These are phyloP conservation scores for Mycena chlorophos DNA, from an alignment of 768 basidiomycete species.

Conservation along the genomic window DNA sequence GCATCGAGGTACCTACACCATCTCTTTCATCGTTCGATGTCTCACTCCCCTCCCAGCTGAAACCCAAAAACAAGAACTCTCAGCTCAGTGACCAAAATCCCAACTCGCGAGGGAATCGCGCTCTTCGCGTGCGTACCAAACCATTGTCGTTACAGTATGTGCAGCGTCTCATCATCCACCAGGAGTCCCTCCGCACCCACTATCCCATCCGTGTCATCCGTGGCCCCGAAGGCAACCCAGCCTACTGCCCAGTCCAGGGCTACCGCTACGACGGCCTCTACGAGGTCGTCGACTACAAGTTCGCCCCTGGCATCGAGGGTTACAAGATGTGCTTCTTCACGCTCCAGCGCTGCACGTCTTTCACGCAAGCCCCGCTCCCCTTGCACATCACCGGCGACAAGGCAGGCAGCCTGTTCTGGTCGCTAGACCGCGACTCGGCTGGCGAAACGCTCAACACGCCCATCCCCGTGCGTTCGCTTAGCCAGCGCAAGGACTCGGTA, in stretches of 20 bases:
- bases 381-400: conserved; percentile 9
- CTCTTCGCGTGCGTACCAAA: conserved; percentile 4
- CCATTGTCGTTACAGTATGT: neutral
- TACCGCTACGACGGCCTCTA: conserved; percentile 24
- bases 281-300: conserved; percentile 5
- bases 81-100: conserved; percentile 16
- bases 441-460: conserved; percentile 9
- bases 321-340: conserved; percentile 23
- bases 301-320: conserved; percentile 18
- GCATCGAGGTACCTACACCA: neutral
- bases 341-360: conserved; percentile 1
- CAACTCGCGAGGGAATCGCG: conserved; percentile 9
- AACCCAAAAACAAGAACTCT: conserved; percentile 1
- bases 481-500: neutral
- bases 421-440: neutral
- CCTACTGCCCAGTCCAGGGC: conserved; percentile 10
- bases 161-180: neutral
- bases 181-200: neutral
- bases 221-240: conserved; percentile 10
- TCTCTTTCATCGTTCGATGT: neutral
- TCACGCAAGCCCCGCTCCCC: conserved; percentile 8
- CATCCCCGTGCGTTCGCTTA: neutral
- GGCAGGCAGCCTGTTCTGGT: conserved; percentile 7
- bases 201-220: conserved; percentile 18
- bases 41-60: neutral